Evolutionary conservation across 768 basidiomycete species (phyloP), one percentile per base, ranked within the genome.

Genomic region (Strobilomyces confusus): DNA sequence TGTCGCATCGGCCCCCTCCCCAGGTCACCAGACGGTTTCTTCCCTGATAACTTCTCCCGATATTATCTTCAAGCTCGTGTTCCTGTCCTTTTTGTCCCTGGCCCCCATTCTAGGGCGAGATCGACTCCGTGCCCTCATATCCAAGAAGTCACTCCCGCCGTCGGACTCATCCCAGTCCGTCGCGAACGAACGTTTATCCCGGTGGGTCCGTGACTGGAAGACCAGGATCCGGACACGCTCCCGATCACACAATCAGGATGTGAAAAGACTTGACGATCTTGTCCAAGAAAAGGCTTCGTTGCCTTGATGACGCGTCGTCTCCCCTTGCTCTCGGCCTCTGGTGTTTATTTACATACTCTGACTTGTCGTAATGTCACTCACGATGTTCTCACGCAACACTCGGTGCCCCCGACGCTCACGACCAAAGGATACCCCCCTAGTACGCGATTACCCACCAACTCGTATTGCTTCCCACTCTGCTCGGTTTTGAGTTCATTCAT

Each of bases 101-200:
- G 86, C 93, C 14, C 94, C 94, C 14, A 90, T 95, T 48, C 74
- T 95, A 5, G 87, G 84, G 20, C 81, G 88, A 25, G 82, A 86
- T 49, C 75, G 77, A 52, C 73, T 92, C 8, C 80, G 82, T 37
- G 69, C 75, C 20, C 73, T 89, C 68, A 76, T 90, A 43, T 69
- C 75, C 22, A 63, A 63, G 22, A 59, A 63, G 23, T 61, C 70
- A 1, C 43, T 60, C 44, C 57, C 66, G 2, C 44, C 55, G n/a
- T 61, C 64, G 23, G 62, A 60, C 49, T 47, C 52, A 41, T 44
- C 54, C 49, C 62, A 51, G 20, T 47, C 55, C n/a, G 57, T 47
- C 49, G 62, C 48, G 36, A 69, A 70, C 30, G 79, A 78, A 59
- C 72, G 73, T 49, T 59, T 67, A 17, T 63, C 74, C 22, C 69